Base-by-base conservation (phyloP, 768 basidiomycete species). In the Cystofilobasidium capitatum region DNA sequence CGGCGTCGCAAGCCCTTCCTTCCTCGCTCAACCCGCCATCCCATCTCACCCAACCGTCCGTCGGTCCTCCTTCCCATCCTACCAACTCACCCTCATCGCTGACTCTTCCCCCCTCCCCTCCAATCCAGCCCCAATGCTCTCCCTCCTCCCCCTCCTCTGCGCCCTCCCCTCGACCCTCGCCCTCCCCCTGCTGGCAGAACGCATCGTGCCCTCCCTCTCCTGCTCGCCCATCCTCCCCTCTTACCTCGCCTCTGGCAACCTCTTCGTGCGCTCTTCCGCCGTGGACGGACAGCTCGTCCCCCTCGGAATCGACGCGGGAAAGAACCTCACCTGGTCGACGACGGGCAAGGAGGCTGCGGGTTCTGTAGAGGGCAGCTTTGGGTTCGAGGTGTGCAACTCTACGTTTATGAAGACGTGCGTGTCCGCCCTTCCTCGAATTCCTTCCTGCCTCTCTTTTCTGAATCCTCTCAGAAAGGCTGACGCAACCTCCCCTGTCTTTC, bases 341-440 rank as follows among this genome's bases (percentile, higher is more conserved):
- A 31, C 51, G 13, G 47, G 47, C 47, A 26, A 49, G 47, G 47
- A 26, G n/a, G 14, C 47, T 31, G 24, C 14, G 24, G 31, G 51
- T 31, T 26, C 29, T 20, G 29, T 55, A 13, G 5, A 55, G 8
- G 51, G 51, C 51, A 17, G 33, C 12, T 55, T 26, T 26, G 31
- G 29, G 14, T 55, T 55, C 29, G 51, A 55, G 51, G 20, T 55
- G 29, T 55, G 51, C 51, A 14, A 55, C 51, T 55, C 51, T 26
- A 33, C 51, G 29, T 55, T 55, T 31, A 14, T 55, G 29, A 17
- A 33, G 12, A 17, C 22, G 29, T 55, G 51, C 51, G 29, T n/a
- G n/a, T n/a, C n/a, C n/a, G n/a, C n/a, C n/a, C n/a, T n/a, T n/a
- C n/a, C n/a, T n/a, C n/a, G n/a, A n/a, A n/a, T 55, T 51, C 49